Conservation (phyloP, 73 alveolate genomes). For the Tetrahymena elliotti region DNA sequence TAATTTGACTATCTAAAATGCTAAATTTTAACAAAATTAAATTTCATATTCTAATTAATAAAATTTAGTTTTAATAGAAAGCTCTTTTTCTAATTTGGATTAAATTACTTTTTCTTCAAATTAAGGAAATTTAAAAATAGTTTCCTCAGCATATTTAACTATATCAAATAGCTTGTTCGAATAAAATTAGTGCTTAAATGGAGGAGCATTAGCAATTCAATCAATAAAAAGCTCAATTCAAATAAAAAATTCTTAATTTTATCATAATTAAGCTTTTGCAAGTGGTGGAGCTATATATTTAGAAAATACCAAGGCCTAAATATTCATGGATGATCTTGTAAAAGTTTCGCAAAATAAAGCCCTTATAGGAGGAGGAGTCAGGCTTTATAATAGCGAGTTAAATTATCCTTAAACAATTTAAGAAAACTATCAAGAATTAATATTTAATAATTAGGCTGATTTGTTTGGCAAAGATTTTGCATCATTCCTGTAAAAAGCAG, state of each 20-base stretch:
- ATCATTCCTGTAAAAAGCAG: background rate
- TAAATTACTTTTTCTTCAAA: background rate
- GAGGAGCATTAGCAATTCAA: background rate
- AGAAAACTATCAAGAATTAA: background rate
- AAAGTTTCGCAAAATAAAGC: background rate
- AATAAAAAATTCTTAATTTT: background rate
- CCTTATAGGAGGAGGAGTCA: background rate
- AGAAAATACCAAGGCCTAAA: background rate
- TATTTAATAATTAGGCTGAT: background rate
- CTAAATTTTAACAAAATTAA: background rate
- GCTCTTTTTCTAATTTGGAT: background rate
- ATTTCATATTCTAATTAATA: background rate
- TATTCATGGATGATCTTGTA: background rate
- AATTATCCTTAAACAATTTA: background rate
- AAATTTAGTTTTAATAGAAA: background rate
- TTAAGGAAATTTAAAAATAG: background rate
- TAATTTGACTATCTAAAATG: background rate
- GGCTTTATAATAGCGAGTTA: background rate
- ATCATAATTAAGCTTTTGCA: background rate
- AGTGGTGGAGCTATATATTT: background rate
- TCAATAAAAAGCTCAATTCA: background rate
- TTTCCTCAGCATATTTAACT: background rate
- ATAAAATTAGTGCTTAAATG: background rate
- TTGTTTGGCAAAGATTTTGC: background rate
- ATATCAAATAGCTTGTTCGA: background rate